Evolutionary conservation across 2,329 filamentous ascomycete genomes (phyloP), one percentile per base, ranked within the genome.

Genomic region (Penicillium freii): DNA sequence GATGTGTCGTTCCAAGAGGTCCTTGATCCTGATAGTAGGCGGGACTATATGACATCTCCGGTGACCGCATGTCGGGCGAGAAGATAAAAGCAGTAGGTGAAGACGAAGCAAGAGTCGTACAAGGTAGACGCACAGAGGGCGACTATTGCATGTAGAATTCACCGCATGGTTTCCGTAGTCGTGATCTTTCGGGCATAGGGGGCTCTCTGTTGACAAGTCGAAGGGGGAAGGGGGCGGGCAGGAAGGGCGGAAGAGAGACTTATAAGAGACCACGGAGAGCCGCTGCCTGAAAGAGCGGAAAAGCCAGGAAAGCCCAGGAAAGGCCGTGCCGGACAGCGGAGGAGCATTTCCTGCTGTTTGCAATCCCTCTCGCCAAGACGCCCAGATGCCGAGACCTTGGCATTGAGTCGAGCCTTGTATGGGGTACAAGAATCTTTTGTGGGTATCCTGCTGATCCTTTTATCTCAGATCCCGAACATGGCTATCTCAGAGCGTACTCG

Each of bases 31-130:
- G 69, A 58, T 68, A 67, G 54, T 72, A 72, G 62, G 67, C 68
- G 61, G 71, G 64, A 61, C 66, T 70, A 68, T 73, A 69, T 63
- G 71, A 68, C 72, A 73, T 74, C 63, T 70, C 71, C 61, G 69
- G 70, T 47, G 66, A 66, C 61, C 56, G 62, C 71, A 73, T 73
- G 57, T 58, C 54, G 57, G 56, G 57, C 57, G 48, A 51, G 45
- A 38, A 46, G 42, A 47, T 50, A 48, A 56, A 38, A 51, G 58
- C 46, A 57, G 57, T 46, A 57, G 48, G 57, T 52, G 39, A 49
- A 56, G 48, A 55, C 38, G 31, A 49, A 44, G 59, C 51, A 47
- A 36, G 23, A 55, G 63, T 66, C 43, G 61, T 61, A 65, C 59
- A 60, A 56, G 51, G 52, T 42, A 51, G 53, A 44, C 63, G 63